Percentiles rank a stretch among this genome's conserved stretches.
Conservation (phyloP, 1,139 yeast species). For the Candida smagusa region DNA sequence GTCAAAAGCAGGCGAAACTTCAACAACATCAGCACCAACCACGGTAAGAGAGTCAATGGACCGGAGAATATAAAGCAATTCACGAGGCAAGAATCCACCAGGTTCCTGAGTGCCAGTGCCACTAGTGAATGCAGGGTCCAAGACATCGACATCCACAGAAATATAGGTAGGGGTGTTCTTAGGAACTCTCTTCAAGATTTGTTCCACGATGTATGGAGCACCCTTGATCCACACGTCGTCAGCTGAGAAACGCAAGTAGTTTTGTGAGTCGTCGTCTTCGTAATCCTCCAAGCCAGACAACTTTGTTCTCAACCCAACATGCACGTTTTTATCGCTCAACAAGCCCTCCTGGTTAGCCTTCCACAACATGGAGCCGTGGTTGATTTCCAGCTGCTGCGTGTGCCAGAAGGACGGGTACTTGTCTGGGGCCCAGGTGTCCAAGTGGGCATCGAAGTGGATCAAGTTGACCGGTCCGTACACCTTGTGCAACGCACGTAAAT, state of each 20-base stretch:
- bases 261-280: conserved; percentile 60
- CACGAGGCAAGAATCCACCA: conserved; percentile 81
- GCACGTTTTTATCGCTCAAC: conserved; percentile 54
- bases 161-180: conserved; percentile 62
- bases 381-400: conserved; percentile 58
- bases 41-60: conserved; percentile 54
- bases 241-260: conserved; percentile 61
- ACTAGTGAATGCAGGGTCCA: conserved; percentile 77
- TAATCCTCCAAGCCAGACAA: conserved; percentile 62
- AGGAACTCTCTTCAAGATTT: conserved; percentile 51
- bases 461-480: conserved; percentile 64
- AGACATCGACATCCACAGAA: conserved; percentile 75
- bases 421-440: conserved; percentile 78
- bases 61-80: conserved; percentile 60
- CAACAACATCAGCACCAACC: conserved; percentile 79
- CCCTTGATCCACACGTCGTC: conserved; percentile 71
- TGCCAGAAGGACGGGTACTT: conserved; percentile 68
- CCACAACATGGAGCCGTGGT: conserved; percentile 84
- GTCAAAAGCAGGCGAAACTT: conserved; percentile 74
- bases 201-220: conserved; percentile 47
- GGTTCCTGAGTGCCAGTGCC: conserved; percentile 85
- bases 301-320: conserved; percentile 72
- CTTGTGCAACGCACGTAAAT: conserved; percentile 57
- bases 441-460: conserved; percentile 76
- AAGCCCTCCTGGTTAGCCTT: conserved; percentile 68